phyloP scores from a whole-genome alignment of 2,329 filamentous ascomycete species.

The Penicillium sp. region DNA sequence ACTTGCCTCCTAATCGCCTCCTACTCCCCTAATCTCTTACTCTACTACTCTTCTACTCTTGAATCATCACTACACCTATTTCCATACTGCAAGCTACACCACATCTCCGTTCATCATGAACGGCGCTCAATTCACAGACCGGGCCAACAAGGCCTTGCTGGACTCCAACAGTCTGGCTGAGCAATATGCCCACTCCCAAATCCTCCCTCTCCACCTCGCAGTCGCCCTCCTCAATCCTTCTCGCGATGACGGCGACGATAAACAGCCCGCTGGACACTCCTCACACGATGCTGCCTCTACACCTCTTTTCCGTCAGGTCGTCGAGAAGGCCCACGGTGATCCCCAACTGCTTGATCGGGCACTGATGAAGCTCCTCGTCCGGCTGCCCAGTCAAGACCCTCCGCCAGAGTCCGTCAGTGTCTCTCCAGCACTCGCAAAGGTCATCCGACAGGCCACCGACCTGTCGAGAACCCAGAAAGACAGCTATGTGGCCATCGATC shows the following conservation, averaged over 20 bases:
- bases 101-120: constrained; percentile 32
- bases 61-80: neutral
- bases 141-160: constrained; percentile 81
- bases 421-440: constrained; percentile 73
- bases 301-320: constrained; percentile 89
- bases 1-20: neutral
- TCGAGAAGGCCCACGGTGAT: constrained; percentile 91
- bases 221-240: constrained; percentile 49
- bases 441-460: constrained; percentile 79
- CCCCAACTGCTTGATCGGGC: constrained; percentile 80
- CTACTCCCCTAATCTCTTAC: no score
- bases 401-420: constrained; percentile 84
- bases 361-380: constrained; percentile 86
- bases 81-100: neutral
- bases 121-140: constrained; percentile 74
- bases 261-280: constrained; percentile 62
- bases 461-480: constrained; percentile 98
- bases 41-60: no score
- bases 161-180: constrained; percentile 84
- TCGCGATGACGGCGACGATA: constrained; percentile 65
- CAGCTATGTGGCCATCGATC: constrained; percentile 88
- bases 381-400: constrained; percentile 88
- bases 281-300: constrained; percentile 58
- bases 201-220: constrained; percentile 84
- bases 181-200: constrained; percentile 86